Conservation (phyloP, 2,329 filamentous ascomycete genomes). For the Fusarium sacchari region DNA sequence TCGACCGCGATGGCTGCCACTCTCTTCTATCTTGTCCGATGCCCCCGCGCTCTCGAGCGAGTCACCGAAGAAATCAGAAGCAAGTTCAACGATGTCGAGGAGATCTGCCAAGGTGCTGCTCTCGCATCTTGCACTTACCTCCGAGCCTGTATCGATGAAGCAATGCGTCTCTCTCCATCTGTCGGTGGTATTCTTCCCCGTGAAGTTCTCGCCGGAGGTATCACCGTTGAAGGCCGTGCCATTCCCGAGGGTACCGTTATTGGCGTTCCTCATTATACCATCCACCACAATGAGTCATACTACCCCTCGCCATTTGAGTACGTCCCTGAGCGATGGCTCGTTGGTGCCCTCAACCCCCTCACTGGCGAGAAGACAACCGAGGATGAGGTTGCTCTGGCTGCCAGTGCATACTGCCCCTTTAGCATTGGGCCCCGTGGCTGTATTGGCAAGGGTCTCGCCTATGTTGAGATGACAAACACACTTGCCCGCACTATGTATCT, state of each 20-base stretch:
- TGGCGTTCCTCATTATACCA: slow-evolving; percentile 73
- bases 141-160: slow-evolving; percentile 72
- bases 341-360: slow-evolving; percentile 54
- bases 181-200: slow-evolving; percentile 70
- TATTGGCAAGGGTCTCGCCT: slow-evolving; percentile 76
- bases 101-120: slow-evolving; percentile 62
- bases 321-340: slow-evolving; percentile 73
- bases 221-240: slow-evolving; percentile 61
- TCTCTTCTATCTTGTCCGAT: slow-evolving; percentile 70
- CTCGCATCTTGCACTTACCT: slow-evolving; percentile 67
- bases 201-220: slow-evolving; percentile 66
- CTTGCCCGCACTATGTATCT: slow-evolving; percentile 69
- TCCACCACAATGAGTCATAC: slow-evolving; percentile 74
- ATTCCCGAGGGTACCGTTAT: slow-evolving; percentile 70
- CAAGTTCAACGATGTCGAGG: slow-evolving; percentile 62
- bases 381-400: slow-evolving; percentile 64
- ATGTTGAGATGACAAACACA: slow-evolving; percentile 72
- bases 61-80: slow-evolving; percentile 63
- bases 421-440: slow-evolving; percentile 75
- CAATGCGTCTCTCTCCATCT: slow-evolving; percentile 70
- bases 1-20: slow-evolving; percentile 73
- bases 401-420: slow-evolving; percentile 79
- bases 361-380: slow-evolving; percentile 55
- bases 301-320: slow-evolving; percentile 69
- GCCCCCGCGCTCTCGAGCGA: slow-evolving; percentile 57